Evolutionary conservation across 2,329 filamentous ascomycete species (phyloP).

Genomic region (Cladosporium halotolerans): DNA sequence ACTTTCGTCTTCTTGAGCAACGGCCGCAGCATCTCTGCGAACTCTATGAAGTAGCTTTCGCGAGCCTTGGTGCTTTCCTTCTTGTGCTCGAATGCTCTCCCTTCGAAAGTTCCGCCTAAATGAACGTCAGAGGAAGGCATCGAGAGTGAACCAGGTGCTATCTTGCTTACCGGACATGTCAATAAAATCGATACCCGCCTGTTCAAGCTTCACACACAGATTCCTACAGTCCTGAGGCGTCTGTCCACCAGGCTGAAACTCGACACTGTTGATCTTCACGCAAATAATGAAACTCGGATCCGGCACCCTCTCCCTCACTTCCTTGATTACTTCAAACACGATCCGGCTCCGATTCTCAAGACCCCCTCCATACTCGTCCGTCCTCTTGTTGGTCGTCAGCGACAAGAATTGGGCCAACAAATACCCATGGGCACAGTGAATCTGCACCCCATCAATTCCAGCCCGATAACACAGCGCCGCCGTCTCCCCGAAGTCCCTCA

Average conservation of each 20-base stretch:
- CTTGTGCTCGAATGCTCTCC: constrained; percentile 26
- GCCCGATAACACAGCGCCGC: constrained; percentile 24
- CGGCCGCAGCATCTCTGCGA: constrained; percentile 26
- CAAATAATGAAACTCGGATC: constrained; percentile 25
- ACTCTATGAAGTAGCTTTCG: constrained; percentile 28
- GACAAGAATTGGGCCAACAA: constrained; percentile 37
- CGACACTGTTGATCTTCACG: constrained; percentile 28
- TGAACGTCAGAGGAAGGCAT: too few species aligned
- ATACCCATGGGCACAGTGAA: constrained; percentile 36
- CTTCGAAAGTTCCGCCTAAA: constrained; percentile 49
- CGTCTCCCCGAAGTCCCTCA: constrained; percentile 22
- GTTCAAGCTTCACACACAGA: constrained; percentile 22
- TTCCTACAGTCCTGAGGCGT: constrained; percentile 23
- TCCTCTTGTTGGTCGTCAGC: constrained; percentile 36
- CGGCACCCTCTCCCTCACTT: constrained; percentile 19
- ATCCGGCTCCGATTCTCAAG: constrained; percentile 36
- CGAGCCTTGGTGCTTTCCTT: constrained; percentile 24
- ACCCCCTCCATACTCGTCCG: constrained; percentile 38
- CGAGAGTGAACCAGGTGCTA: background rate
- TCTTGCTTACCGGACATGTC: constrained; percentile 21
- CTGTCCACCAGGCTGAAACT: constrained; percentile 25
- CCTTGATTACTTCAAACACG: constrained; percentile 37
- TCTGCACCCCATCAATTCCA: constrained; percentile 28
- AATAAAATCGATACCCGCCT: constrained; percentile 21
- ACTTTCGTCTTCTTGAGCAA: constrained; percentile 26